A percentile compares a stretch with the other conserved stretches of the same genome.
Conservation (phyloP, 495 filamentous ascomycete genomes). For the Annulohypoxylon maeteangense region DNA sequence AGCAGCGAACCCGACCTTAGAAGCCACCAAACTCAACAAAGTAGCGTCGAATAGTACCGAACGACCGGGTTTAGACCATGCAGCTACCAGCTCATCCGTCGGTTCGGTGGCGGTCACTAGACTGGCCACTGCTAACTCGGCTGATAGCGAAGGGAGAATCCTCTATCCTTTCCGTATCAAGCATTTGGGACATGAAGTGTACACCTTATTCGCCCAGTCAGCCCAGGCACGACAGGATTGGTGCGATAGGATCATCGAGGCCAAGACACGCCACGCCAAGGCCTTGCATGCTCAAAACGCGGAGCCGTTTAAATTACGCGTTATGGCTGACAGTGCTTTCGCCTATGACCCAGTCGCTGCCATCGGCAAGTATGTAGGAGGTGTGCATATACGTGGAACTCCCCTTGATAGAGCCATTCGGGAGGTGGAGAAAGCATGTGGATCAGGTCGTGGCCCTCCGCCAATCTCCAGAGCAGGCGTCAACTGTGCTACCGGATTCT, state of each 20-base stretch:
- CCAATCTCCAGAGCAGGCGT: slow-evolving; percentile 85
- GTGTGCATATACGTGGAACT: slow-evolving; percentile 78
- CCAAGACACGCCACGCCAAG: slow-evolving; percentile 91
- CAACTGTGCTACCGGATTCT: slow-evolving; percentile 93
- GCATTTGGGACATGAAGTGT: slow-evolving; percentile 91
- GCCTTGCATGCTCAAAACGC: slow-evolving; percentile 92
- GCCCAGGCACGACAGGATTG: slow-evolving; percentile 81
- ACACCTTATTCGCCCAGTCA: slow-evolving; percentile 85
- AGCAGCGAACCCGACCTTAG: slow-evolving; percentile 56
- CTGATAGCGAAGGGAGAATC: slow-evolving; percentile 76
- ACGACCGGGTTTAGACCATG: slow-evolving; percentile 70
- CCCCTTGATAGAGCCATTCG: slow-evolving; percentile 90
- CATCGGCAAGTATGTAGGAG: slow-evolving; percentile 55
- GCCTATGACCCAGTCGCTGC: slow-evolving; percentile 74
- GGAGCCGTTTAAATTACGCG: slow-evolving; percentile 91
- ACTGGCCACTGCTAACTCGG: slow-evolving; percentile 55
- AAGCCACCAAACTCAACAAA: slow-evolving; percentile 65
- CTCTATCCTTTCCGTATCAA: slow-evolving; percentile 96
- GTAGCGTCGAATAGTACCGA: slow-evolving; percentile 58
- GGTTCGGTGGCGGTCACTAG: slow-evolving; percentile 59
- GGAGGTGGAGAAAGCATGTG: slow-evolving; percentile 83
- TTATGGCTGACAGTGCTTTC: slow-evolving; percentile 93
- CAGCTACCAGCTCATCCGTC: slow-evolving; percentile 65
- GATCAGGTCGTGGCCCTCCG: slow-evolving; percentile 70
- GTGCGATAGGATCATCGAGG: slow-evolving; percentile 92